Percentiles rank a stretch among this genome's conserved stretches.
These are phyloP conservation scores for Nidularia pulvinata DNA, from an alignment of 768 basidiomycete genomes.

Conservation along the genomic window DNA sequence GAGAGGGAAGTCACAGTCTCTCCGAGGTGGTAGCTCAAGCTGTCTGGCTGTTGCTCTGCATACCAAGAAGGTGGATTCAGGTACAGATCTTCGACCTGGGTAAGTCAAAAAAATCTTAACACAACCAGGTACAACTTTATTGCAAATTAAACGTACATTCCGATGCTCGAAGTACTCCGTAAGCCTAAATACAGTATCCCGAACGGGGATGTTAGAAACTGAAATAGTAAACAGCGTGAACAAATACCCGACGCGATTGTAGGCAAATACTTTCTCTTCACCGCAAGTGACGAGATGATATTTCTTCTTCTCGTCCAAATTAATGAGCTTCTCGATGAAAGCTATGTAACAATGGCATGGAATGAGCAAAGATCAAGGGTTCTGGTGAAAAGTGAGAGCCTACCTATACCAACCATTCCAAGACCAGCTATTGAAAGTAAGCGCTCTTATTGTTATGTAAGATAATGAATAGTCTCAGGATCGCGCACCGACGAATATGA, in stretches of 20 bases:
- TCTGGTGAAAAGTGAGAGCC: conserved; percentile 1
- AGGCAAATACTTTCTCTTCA: conserved; percentile 54
- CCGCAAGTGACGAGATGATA: conserved; percentile 62
- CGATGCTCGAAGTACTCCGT: conserved; percentile 68
- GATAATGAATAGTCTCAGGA: not conserved
- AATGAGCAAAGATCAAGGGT: not conserved
- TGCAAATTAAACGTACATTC: conserved; percentile 15
- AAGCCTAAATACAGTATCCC: conserved; percentile 6
- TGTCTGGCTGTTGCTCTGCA: conserved; percentile 50
- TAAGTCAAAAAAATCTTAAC: not conserved
- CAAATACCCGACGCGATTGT: conserved; percentile 47
- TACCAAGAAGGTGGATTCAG: conserved; percentile 62
- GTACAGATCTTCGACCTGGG: conserved; percentile 53
- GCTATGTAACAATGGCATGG: conserved; percentile 23
- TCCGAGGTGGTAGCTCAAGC: conserved; percentile 51
- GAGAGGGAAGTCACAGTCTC: conserved; percentile 43
- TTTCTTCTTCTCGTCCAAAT: conserved; percentile 43
- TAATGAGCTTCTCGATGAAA: conserved; percentile 70
- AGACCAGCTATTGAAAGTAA: conserved; percentile 42
- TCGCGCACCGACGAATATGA: conserved; percentile 24
- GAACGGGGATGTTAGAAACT: not conserved
- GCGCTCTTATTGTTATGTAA: not conserved
- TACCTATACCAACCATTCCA: conserved; percentile 65
- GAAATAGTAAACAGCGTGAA: conserved; percentile 10
- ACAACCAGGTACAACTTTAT: too few relatives aligned